phyloP scores from a whole-genome alignment of 495 filamentous ascomycete species.

The Penicillium longicatenatum region DNA sequence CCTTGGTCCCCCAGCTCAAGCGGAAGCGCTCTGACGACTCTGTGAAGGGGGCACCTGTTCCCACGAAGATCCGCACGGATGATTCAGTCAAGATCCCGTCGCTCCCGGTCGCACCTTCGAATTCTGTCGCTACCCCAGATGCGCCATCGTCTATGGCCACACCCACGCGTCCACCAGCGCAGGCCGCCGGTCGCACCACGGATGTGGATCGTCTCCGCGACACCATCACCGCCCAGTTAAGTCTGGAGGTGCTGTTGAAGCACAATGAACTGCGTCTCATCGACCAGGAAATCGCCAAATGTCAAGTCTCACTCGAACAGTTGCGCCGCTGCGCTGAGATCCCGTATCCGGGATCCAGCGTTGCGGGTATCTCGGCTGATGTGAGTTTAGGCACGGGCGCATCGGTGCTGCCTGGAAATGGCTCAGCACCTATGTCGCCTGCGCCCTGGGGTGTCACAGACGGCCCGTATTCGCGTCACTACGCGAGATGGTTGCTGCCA shows the following conservation, averaged over 20 bases:
- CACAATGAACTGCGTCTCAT: constrained; percentile 92
- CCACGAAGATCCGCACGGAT: constrained; percentile 37
- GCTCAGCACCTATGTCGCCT: constrained; percentile 60
- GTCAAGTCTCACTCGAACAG: constrained; percentile 93
- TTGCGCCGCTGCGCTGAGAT: constrained; percentile 88
- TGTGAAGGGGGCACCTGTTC: constrained; percentile 35
- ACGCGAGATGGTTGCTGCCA: constrained; percentile 88
- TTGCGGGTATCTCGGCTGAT: constrained; percentile 59
- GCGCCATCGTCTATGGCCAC: constrained; percentile 15
- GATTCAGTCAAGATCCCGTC: constrained; percentile 6
- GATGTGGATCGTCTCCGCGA: constrained; percentile 57
- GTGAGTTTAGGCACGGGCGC: constrained; percentile 72
- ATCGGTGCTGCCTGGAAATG: constrained; percentile 60
- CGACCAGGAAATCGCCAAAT: constrained; percentile 95
- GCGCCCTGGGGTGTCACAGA: constrained; percentile 88
- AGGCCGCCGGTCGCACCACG: constrained; percentile 26
- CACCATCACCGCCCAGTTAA: constrained; percentile 80
- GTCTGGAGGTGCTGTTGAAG: constrained; percentile 89
- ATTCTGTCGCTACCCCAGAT: constrained; percentile 2
- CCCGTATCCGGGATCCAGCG: constrained; percentile 75
- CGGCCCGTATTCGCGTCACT: constrained; percentile 91
- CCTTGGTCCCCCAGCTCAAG: constrained; percentile 50
- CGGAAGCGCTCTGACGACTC: constrained; percentile 53
- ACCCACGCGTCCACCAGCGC: constrained; percentile 20
- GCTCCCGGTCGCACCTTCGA: constrained; percentile 8